Conservation (phyloP, 805 yeast genomes). For the Metschnikowia orientalis region DNA sequence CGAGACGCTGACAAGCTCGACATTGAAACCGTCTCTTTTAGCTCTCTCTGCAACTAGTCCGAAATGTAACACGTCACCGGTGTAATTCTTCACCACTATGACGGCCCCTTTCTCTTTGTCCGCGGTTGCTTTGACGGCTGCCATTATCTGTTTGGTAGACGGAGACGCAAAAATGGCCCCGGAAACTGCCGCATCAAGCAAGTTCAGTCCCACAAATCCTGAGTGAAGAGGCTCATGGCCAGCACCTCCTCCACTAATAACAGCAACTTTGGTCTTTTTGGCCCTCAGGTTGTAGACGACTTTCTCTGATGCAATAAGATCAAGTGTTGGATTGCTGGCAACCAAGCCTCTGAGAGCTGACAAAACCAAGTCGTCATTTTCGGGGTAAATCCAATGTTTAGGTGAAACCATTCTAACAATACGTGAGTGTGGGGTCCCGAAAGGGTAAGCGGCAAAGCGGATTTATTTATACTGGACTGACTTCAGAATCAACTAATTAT, state of each 20-base stretch:
- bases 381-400: slow-evolving; percentile 49
- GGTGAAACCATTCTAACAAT: slow-evolving; percentile 11
- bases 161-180: slow-evolving; percentile 96
- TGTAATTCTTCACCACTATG: slow-evolving; percentile 83
- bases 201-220: slow-evolving; percentile 83
- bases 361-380: slow-evolving; percentile 42
- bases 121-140: slow-evolving; percentile 60
- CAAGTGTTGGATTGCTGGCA: slow-evolving; percentile 50
- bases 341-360: slow-evolving; percentile 50
- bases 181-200: slow-evolving; percentile 81
- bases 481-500: too few species aligned
- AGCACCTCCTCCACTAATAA: slow-evolving; percentile 90
- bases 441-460: too few species aligned
- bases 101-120: slow-evolving; percentile 58
- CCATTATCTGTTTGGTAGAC: slow-evolving; percentile 78
- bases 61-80: slow-evolving; percentile 91
- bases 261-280: slow-evolving; percentile 49
- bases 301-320: slow-evolving; percentile 51
- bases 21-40: slow-evolving; percentile 65
- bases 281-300: slow-evolving; percentile 47
- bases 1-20: slow-evolving; percentile 72
- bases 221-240: slow-evolving; percentile 96
- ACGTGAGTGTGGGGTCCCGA: too few species aligned
- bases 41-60: slow-evolving; percentile 90
- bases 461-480: too few species aligned